Conservation (phyloP, 768 basidiomycete species). For the Pleurotus sapidus region DNA sequence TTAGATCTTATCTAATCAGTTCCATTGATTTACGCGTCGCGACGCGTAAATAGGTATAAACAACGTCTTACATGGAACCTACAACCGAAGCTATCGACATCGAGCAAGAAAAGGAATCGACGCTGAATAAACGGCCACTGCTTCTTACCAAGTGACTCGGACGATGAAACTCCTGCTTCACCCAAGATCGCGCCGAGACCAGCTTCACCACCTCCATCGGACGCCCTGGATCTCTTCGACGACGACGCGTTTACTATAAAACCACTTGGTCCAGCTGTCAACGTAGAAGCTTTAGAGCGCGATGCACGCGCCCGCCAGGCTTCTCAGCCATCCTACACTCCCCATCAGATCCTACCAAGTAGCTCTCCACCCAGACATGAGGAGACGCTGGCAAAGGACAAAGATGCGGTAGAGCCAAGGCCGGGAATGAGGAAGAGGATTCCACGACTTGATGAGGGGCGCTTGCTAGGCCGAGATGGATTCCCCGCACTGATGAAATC, state of each 20-base stretch:
- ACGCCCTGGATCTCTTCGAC: neutral
- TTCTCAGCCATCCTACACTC: slow-evolving; percentile 45
- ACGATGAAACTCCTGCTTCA: slow-evolving; percentile 42
- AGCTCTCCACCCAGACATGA: slow-evolving; percentile 45
- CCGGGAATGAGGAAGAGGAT: slow-evolving; percentile 36
- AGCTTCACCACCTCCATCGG: neutral
- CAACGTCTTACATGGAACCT: slow-evolving; percentile 59
- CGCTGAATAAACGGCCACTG: slow-evolving; percentile 31
- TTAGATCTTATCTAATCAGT: slow-evolving; percentile 1
- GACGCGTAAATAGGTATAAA: slow-evolving; percentile 6
- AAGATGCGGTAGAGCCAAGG: slow-evolving; percentile 33
- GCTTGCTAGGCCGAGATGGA: slow-evolving; percentile 70
- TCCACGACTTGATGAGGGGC: slow-evolving; percentile 69
- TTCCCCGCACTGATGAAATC: slow-evolving; percentile 79
- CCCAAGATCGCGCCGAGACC: neutral
- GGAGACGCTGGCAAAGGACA: slow-evolving; percentile 21
- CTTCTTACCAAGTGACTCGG: slow-evolving; percentile 59
- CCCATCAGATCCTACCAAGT: slow-evolving; percentile 32
- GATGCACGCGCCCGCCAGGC: slow-evolving; percentile 52
- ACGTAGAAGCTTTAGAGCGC: slow-evolving; percentile 50
- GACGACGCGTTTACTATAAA: slow-evolving; percentile 39
- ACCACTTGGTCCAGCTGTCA: slow-evolving; percentile 47
- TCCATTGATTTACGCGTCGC: neutral
- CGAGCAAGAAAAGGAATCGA: slow-evolving; percentile 7
- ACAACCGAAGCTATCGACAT: slow-evolving; percentile 26